A percentile compares a stretch with the other conserved stretches of the same genome.
phyloP scores from a whole-genome alignment of 2,329 filamentous ascomycete species.

The Paecilomyces sp. region DNA sequence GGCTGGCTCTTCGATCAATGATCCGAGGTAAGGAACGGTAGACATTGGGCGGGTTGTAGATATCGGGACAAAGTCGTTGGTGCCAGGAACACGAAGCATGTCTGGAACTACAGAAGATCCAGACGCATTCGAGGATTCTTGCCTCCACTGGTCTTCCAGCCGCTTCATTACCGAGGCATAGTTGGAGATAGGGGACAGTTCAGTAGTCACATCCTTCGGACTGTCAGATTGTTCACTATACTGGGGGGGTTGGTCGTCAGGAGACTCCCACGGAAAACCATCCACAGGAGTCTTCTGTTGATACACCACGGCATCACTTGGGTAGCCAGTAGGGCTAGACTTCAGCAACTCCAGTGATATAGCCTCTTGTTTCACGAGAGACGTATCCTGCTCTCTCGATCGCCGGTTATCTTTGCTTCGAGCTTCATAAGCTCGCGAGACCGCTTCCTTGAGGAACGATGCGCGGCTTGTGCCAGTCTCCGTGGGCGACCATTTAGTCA shows the following conservation, averaged over 20 bases:
- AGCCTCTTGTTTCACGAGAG: slow-evolving; percentile 4
- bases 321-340: slow-evolving; percentile 10
- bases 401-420: slow-evolving; percentile 10
- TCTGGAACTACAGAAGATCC: neutral
- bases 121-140: neutral
- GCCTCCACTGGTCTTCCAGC: slow-evolving; percentile 18
- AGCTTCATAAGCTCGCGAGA: slow-evolving; percentile 53
- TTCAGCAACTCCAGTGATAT: neutral
- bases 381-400: slow-evolving; percentile 5
- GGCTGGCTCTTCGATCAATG: slow-evolving; percentile 3
- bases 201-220: neutral
- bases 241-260: neutral
- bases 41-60: neutral
- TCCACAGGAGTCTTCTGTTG: neutral
- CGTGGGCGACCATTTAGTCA: slow-evolving; percentile 50
- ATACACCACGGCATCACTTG: neutral
- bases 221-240: neutral
- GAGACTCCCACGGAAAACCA: neutral
- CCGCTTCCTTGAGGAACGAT: slow-evolving; percentile 55
- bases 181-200: slow-evolving; percentile 22
- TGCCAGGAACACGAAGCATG: neutral
- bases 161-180: slow-evolving; percentile 29
- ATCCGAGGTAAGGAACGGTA: slow-evolving; percentile 15
- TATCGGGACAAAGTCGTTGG: neutral
- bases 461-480: slow-evolving; percentile 41